Base-by-base conservation (phyloP, 192 early-diverging fungal genomes). In the Anaeromyces robustus region DNA sequence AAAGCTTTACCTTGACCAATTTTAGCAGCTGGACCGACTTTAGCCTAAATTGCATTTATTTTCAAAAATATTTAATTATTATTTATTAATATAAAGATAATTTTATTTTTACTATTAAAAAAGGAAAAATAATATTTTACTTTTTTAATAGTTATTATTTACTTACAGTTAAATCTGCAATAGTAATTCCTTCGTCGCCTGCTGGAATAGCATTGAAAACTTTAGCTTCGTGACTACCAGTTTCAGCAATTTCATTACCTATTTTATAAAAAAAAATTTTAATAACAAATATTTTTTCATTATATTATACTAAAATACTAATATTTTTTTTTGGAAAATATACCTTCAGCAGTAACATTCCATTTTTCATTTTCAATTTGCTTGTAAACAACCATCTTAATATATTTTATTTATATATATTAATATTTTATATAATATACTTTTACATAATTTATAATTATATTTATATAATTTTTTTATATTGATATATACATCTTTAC, bases 1-100 rank as follows among this genome's bases (percentile, higher is more conserved):
- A 99, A 93, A 29, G 96, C 96, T 84, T 93, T 93, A 78, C 95
- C 96, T 86, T 96, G 95, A 31, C 97, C 98, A 84, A 98, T 93
- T 84, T 92, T 94, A 83, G 94, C 95, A 37, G 90, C 80, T 14
- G 92, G 86, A 29, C 95, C 96, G 52, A 94, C 43, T 77, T 77
- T 30, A 68, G 43, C 79, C 77, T 80, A 16, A n/a, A 32, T 37
- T 85, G 77, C 13, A 83, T 77, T 29, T 77, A n/a, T 14, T 32
- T 30, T 43, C 84, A 80, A 9, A 84, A 30, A 29, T 77, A 82
- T n/a, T n/a, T n/a, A n/a, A n/a, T n/a, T n/a, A n/a, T n/a, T n/a
- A n/a, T n/a, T n/a, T n/a, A n/a, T n/a, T n/a, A n/a, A n/a, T n/a
- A n/a, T n/a, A n/a, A n/a, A n/a, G n/a, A n/a, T n/a, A n/a, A n/a